These are phyloP conservation scores for Populus pruinosa DNA, from an alignment of 345 rosid genomes.

Conservation along the genomic window DNA sequence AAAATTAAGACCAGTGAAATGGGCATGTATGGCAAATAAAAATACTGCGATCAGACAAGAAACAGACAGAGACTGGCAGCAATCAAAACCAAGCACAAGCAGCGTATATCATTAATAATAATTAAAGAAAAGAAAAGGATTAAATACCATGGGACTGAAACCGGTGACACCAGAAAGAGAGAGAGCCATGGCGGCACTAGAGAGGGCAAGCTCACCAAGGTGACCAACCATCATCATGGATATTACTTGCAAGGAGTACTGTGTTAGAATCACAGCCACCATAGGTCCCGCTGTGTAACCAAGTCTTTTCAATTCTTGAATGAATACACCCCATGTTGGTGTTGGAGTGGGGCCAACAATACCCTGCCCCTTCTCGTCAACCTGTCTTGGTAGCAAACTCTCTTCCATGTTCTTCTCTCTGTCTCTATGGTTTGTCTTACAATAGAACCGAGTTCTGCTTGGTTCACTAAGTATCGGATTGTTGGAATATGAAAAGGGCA, in stretches of 20 bases:
- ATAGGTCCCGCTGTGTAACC: constrained; percentile 59
- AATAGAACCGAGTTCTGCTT: background rate
- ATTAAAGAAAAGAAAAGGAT: background rate
- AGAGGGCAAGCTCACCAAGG: constrained; percentile 64
- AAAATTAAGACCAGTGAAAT: background rate
- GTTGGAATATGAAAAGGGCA: background rate
- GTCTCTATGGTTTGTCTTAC: background rate
- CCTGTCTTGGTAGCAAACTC: background rate
- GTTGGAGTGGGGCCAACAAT: no score
- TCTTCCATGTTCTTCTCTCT: background rate
- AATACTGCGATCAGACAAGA: background rate
- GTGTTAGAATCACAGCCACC: constrained; percentile 59
- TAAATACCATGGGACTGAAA: constrained; percentile 64
- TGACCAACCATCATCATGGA: constrained; percentile 83
- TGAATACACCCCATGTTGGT: constrained; percentile 12
- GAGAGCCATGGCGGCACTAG: constrained; percentile 74
- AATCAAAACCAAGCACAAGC: background rate
- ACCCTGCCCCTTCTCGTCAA: no score
- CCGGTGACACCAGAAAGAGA: constrained; percentile 73
- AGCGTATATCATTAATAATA: background rate
- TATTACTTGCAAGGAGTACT: constrained; percentile 49
- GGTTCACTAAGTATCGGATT: background rate
- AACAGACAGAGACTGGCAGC: no score
- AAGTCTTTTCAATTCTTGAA: constrained; percentile 48
- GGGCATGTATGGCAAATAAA: background rate